phyloP scores from a whole-genome alignment of 2,329 filamentous ascomycete genomes.

The Escovopsis sp. region DNA sequence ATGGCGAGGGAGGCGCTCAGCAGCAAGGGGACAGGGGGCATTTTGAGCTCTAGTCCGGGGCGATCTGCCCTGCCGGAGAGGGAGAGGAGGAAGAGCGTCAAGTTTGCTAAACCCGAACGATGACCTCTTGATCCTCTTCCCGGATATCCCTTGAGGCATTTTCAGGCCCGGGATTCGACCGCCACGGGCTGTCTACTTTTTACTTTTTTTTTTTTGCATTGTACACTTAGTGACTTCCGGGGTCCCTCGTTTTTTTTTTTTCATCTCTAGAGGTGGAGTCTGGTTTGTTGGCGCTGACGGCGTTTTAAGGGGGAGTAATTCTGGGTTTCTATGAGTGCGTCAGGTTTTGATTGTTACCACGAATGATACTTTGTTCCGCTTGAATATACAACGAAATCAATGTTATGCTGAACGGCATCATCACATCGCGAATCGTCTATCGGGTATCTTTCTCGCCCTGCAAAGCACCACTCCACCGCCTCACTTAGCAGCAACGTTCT shows the following conservation, averaged over 20 bases:
- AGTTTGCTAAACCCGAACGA: conserved; percentile 35
- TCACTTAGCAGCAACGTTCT: conserved; percentile 20
- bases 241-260: neutral
- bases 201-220: neutral
- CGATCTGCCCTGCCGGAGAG: conserved; percentile 24
- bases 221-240: neutral
- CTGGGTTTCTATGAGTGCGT: neutral
- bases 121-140: neutral
- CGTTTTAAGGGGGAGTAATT: neutral
- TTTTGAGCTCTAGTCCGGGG: conserved; percentile 38
- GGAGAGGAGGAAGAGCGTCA: conserved; percentile 50
- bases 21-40: conserved; percentile 13
- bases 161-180: too few relatives aligned
- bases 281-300: neutral
- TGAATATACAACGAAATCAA: too few relatives aligned
- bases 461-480: neutral
- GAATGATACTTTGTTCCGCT: neutral
- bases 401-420: too few relatives aligned
- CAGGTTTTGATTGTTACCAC: neutral
- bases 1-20: conserved; percentile 39
- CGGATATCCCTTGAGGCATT: neutral
- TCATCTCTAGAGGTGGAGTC: neutral
- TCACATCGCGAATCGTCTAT: neutral
- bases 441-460: neutral
- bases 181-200: too few relatives aligned